Percentiles rank a stretch among this genome's conserved stretches.
These are phyloP conservation scores for Fusarium citri DNA, from an alignment of 2,329 filamentous ascomycete genomes.

Conservation along the genomic window DNA sequence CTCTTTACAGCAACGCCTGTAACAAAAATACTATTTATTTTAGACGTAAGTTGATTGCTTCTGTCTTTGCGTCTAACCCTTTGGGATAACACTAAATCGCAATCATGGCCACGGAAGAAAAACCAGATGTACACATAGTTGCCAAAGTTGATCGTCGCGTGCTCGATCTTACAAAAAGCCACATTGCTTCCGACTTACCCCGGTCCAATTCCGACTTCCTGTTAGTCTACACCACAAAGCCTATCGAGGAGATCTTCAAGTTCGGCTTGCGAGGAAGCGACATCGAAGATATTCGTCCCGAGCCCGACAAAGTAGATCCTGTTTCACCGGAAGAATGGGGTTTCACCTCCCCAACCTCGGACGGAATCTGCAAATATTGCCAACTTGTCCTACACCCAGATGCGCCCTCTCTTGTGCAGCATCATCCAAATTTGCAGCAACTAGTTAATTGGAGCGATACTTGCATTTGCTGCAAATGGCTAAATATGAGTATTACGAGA, in stretches of 20 bases:
- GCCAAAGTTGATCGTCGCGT: background rate
- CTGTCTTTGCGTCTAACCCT: background rate
- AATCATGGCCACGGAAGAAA: background rate
- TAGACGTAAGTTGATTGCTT: background rate
- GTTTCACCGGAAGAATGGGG: background rate
- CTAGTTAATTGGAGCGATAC: background rate
- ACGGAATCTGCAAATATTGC: slow-evolving; percentile 11
- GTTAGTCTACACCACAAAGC: background rate
- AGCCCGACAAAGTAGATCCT: rapidly evolving
- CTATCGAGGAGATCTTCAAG: background rate
- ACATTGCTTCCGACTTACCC: background rate
- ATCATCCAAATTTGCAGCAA: background rate
- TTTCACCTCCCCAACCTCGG: background rate
- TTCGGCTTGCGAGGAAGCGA: slow-evolving; percentile 6
- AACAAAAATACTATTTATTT: too few species aligned
- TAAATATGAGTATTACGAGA: background rate
- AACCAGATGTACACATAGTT: background rate
- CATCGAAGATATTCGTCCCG: background rate
- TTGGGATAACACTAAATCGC: background rate
- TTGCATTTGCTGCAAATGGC: slow-evolving; percentile 10
- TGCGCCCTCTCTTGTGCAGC: background rate
- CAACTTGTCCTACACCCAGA: slow-evolving; percentile 8
- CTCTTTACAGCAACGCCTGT: too few species aligned
- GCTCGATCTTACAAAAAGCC: rapidly evolving
- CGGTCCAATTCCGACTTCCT: background rate